These are phyloP conservation scores for Trichoderma simmonsii DNA, from an alignment of 2,329 filamentous ascomycete species.

Conservation along the genomic window DNA sequence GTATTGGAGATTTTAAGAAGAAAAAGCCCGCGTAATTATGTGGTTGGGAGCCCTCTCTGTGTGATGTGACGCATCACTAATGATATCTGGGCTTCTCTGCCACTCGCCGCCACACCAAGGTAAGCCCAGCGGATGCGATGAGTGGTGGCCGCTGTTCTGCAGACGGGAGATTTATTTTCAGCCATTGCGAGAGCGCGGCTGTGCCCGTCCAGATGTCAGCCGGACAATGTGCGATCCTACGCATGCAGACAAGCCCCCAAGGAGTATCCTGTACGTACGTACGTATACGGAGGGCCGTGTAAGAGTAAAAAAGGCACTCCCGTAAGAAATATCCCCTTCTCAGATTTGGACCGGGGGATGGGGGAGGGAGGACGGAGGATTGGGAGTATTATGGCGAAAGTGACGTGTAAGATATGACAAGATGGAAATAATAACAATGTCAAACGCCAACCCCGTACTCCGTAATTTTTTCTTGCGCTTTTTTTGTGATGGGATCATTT, in stretches of 20 bases:
- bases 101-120: background rate
- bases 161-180: background rate
- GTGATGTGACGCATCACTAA: background rate
- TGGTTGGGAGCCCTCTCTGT: background rate
- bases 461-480: background rate
- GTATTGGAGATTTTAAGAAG: background rate
- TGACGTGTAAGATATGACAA: slow-evolving; percentile 12
- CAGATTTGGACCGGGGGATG: background rate
- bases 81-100: background rate
- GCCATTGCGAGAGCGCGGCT: background rate
- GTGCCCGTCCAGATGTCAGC: slow-evolving; percentile 9
- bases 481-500: background rate
- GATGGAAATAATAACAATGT: background rate
- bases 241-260: background rate
- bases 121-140: background rate
- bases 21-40: background rate
- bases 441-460: background rate
- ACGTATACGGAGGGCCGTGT: background rate
- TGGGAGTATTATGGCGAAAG: background rate
- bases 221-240: slow-evolving; percentile 12
- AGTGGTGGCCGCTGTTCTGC: background rate
- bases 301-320: background rate
- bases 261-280: background rate
- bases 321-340: background rate
- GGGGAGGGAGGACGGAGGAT: background rate